phyloP scores from a whole-genome alignment of 192 early-diverging fungal genomes.

The Gigaspora rosea region DNA sequence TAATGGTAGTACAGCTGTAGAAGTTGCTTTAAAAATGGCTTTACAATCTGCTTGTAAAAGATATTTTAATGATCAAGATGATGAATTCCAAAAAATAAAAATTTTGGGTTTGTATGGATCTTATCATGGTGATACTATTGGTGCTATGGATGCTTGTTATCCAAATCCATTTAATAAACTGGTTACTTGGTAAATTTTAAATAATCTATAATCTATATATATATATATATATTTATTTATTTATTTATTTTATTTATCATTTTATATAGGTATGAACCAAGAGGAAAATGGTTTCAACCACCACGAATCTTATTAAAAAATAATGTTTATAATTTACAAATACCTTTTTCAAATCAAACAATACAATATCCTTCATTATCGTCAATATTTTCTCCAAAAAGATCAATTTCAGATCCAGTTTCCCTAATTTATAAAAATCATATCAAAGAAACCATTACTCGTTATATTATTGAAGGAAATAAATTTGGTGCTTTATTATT shows the following conservation, averaged over 20 bases:
- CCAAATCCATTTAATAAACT: conserved; percentile 72
- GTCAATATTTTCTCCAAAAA: neutral
- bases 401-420: conserved; percentile 34
- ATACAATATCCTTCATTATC: neutral
- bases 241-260: neutral
- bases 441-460: conserved; percentile 43
- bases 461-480: conserved; percentile 42
- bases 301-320: conserved; percentile 58
- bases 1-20: conserved; percentile 79
- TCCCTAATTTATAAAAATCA: conserved; percentile 44
- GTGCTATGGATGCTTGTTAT: conserved; percentile 77
- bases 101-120: conserved; percentile 71
- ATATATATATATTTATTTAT: neutral
- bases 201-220: too few species aligned
- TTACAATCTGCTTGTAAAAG: conserved; percentile 47
- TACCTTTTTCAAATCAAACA: conserved; percentile 33
- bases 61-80: conserved; percentile 29
- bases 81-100: neutral
- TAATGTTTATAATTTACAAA: conserved; percentile 43
- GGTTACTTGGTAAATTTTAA: conserved; percentile 55
- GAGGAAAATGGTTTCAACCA: conserved; percentile 72
- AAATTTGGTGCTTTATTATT: conserved; percentile 65
- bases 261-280: conserved; percentile 46
- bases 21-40: conserved; percentile 83
- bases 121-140: conserved; percentile 90